Base-by-base conservation (phyloP, 2,329 filamentous ascomycete species). In the Lecanoromycetidae sp. region DNA sequence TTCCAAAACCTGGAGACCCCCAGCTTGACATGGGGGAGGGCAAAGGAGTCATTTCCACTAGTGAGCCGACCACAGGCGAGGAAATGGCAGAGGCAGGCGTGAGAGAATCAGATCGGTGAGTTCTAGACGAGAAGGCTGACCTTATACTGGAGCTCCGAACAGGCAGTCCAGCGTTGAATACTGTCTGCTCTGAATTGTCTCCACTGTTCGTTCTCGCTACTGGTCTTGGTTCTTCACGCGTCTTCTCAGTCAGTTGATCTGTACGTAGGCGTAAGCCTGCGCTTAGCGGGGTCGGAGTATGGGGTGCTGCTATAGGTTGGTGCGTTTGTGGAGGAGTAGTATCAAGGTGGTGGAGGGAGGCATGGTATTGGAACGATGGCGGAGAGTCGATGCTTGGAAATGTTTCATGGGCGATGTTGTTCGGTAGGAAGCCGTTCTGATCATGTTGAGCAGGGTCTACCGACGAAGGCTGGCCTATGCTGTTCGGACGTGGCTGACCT, bases 11-110 rank as follows among this genome's bases (percentile, higher is more conserved):
- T 33, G 48, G 40, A 17, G 42, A 46, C 13, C 52, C 52, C 25
- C 42, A 48, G 8, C 25, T 32, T 26, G 61, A 71, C 37, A 88
- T 71, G 3, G 84, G 84, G 19, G 84, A 90, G 2, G 84, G 84
- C 27, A 91, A 67, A 46, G 84, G 84, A 3, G 85, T 90, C 52
- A 91, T 72, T 60, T 87, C 82, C 52, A 80, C 79, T 77, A 87
- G 82, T 37, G 83, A 82, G 50, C 79, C 75, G 46, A 87, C 76
- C 54, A 84, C 75, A 3, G 84, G 84, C 47, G 83, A 87, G 5
- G 82, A 76, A n/a, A 82, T 71, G 25, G 74, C 68, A 3, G 82
- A 87, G 57, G 75, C 82, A 10, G 81, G 72, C 1, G 78, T 71
- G 17, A 71, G 56, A 1, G 69, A 70, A 10, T 64, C 67, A 4